These are phyloP conservation scores for Teratosphaeriaceae sp. DNA, from an alignment of 2,329 filamentous ascomycete species.

Conservation along the genomic window DNA sequence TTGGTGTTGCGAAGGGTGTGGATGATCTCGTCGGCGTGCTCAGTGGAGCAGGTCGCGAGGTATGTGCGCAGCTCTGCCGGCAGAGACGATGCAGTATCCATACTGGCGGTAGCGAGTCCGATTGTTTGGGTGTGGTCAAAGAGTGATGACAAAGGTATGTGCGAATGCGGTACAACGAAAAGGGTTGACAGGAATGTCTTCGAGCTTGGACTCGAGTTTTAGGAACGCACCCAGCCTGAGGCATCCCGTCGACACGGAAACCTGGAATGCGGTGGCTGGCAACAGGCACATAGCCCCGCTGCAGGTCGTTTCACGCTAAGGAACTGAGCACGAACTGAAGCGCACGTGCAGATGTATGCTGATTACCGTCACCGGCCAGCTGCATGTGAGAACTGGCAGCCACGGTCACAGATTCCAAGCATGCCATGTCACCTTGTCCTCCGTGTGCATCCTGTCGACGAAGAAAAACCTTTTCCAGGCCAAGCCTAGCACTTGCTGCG, in stretches of 20 bases:
- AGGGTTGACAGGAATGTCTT: slow-evolving; percentile 14
- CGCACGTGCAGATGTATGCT: too few species aligned
- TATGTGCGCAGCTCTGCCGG: slow-evolving; percentile 5
- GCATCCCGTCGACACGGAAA: background rate
- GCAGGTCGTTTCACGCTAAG: too few species aligned
- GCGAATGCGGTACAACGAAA: slow-evolving; percentile 17
- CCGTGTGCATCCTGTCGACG: background rate
- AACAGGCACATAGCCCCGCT: too few species aligned
- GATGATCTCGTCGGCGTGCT: slow-evolving; percentile 8
- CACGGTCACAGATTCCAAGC: background rate
- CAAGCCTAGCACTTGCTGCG: too few species aligned
- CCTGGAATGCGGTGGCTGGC: background rate
- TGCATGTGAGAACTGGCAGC: too few species aligned
- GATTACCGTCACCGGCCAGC: too few species aligned
- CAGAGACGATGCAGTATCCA: slow-evolving; percentile 13
- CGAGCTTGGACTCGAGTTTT: slow-evolving; percentile 1
- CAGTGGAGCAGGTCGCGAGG: slow-evolving; percentile 11
- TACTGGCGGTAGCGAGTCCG: slow-evolving; percentile 16
- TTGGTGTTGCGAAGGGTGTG: slow-evolving; percentile 11
- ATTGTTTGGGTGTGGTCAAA: slow-evolving; percentile 20
- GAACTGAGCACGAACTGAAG: too few species aligned
- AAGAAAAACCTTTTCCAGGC: too few species aligned
- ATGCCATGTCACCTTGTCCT: background rate
- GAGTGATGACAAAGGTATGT: slow-evolving; percentile 21
- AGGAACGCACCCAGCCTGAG: background rate